Evolutionary conservation across 2,329 filamentous ascomycete species (phyloP), one percentile per base, ranked within the genome.

Genomic region (Aspergillus japonicus): DNA sequence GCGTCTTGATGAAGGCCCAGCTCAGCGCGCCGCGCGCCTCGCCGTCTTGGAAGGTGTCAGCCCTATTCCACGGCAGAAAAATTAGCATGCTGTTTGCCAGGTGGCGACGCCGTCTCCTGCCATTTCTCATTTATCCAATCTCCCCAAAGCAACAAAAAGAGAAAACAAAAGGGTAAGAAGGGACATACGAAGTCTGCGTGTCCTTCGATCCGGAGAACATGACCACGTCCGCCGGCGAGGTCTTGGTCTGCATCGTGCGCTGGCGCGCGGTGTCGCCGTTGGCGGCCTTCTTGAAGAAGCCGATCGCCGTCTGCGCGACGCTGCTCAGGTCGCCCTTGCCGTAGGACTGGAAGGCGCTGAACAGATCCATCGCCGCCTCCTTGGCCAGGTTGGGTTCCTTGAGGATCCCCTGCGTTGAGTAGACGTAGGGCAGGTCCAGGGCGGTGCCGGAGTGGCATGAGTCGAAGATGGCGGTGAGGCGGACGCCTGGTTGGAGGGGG

Each of bases 131-230:
- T 23, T 2, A 23, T 23, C 3, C 3, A 23, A 23, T 23, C 23
- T 23, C 23, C 23, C 2, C 23, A 23, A 23, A 23, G 23, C 23
- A 23, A 23, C 23, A 23, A 23, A n/a, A n/a, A n/a, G n/a, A n/a
- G 3, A n/a, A 16, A 12, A 23, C 24, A 5, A 10, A 23, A 19
- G 14, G 35, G 14, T 16, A n/a, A 16, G 14, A 11, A 14, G 5
- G 39, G 3, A 60, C 73, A 65, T 64, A 76, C 74, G 74, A 77
- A 54, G 94, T 99, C 78, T 98, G 95, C 59, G 89, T 87, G 73
- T 98, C 95, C 78, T 97, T 98, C 78, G 91, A 96, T 53, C 95
- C 95, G 62, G 91, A 96, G 87, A 93, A 96, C 91, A 97, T 96
- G 72, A 98, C 87, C 44, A 99, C 95, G 76, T 99, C 95, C 47